Percentiles rank a stretch among this genome's conserved stretches.
Conservation (phyloP, 768 basidiomycete genomes). For the Leccinum incarnatum region DNA sequence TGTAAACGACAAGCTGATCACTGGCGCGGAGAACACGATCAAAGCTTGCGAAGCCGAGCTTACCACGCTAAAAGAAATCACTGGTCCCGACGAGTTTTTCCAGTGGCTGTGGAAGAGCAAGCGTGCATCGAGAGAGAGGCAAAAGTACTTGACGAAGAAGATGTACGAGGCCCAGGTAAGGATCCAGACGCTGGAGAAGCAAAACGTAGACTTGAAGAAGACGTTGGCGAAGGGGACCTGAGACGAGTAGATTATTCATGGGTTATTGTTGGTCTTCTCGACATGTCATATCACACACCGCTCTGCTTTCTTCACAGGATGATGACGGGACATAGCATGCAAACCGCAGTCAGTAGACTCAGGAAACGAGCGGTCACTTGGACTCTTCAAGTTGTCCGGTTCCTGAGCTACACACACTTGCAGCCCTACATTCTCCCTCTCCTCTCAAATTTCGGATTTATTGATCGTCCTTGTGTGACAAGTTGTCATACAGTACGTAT, state of each 20-base stretch:
- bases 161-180: slow-evolving; percentile 69
- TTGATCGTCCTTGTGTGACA: too few species aligned
- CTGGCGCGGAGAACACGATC: slow-evolving; percentile 60
- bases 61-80: slow-evolving; percentile 60
- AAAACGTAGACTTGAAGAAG: slow-evolving; percentile 67
- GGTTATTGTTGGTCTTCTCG: neutral
- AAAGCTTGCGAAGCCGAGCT: slow-evolving; percentile 77
- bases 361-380: too few species aligned
- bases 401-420: too few species aligned
- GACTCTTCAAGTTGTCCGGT: too few species aligned
- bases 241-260: neutral
- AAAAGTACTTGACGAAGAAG: slow-evolving; percentile 67
- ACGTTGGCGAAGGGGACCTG: slow-evolving; percentile 43
- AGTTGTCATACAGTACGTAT: too few species aligned
- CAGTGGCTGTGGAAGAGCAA: slow-evolving; percentile 42
- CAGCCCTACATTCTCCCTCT: too few species aligned
- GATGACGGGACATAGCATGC: neutral
- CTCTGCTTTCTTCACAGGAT: neutral
- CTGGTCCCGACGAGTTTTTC: slow-evolving; percentile 44
- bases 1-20: slow-evolving; percentile 67
- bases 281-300: neutral
- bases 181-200: slow-evolving; percentile 65
- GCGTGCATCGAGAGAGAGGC: slow-evolving; percentile 55
- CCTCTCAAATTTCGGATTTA: too few species aligned
- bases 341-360: neutral